phyloP scores from a whole-genome alignment of 2,329 filamentous ascomycete species.

The Talaromyces pinophilus region DNA sequence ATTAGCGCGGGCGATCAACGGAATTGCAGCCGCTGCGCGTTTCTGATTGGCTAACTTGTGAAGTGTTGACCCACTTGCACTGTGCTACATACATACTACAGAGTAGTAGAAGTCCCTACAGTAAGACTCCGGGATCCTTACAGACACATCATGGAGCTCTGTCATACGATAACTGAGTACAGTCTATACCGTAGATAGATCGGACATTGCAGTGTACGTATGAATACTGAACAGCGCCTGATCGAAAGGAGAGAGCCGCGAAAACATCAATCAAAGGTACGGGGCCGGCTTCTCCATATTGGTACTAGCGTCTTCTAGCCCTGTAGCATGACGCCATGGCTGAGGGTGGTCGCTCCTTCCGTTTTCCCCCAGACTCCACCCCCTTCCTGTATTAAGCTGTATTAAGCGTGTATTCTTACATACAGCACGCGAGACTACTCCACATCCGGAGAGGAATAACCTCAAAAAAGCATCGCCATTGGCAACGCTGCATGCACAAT shows the following conservation, averaged over 20 bases:
- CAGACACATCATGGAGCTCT: not conserved
- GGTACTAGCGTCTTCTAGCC: conserved; percentile 12
- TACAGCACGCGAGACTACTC: conserved; percentile 21
- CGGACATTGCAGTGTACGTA: not conserved
- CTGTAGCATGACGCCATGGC: conserved; percentile 20
- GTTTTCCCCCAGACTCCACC: conserved; percentile 17
- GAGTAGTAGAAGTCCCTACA: not conserved
- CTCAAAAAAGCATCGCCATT: conserved; percentile 4
- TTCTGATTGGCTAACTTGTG: not conserved
- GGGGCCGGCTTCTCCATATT: conserved; percentile 19
- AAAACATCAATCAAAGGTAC: not conserved
- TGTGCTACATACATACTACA: not conserved
- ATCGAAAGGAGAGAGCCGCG: not conserved
- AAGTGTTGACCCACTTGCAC: not conserved
- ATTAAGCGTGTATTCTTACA: not conserved
- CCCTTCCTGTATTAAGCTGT: not conserved
- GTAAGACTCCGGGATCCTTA: not conserved
- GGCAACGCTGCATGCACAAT: not conserved
- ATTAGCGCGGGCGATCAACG: conserved; percentile 4
- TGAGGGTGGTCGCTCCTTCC: not conserved
- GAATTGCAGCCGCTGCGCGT: not conserved
- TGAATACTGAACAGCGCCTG: not conserved
- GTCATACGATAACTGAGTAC: not conserved
- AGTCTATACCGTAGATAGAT: not conserved
- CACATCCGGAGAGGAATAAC: conserved; percentile 17